These are phyloP conservation scores for Hyphopichia pseudoburtonii DNA, from an alignment of 1,139 yeast species.

Conservation along the genomic window DNA sequence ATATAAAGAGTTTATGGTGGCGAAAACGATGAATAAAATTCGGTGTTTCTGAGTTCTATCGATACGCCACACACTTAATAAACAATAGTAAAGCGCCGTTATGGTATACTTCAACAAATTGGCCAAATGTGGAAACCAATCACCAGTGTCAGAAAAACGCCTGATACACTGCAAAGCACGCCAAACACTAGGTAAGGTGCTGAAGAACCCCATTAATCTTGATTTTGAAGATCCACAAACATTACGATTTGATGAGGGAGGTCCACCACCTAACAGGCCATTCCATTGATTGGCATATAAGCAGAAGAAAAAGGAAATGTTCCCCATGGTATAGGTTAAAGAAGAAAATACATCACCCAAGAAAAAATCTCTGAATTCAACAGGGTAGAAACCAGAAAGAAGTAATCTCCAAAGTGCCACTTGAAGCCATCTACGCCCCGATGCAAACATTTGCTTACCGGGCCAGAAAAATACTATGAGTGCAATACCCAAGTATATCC, in stretches of 20 bases:
- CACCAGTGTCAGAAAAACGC: slow-evolving; percentile 91
- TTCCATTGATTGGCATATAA: slow-evolving; percentile 71
- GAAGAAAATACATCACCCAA: slow-evolving; percentile 89
- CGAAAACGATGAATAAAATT: slow-evolving; percentile 69
- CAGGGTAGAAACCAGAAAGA: slow-evolving; percentile 86
- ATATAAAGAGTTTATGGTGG: slow-evolving; percentile 67
- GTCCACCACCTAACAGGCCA: slow-evolving; percentile 42
- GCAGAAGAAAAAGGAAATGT: slow-evolving; percentile 82
- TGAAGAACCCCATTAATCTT: slow-evolving; percentile 75
- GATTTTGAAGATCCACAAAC: slow-evolving; percentile 80
- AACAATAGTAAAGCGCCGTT: slow-evolving; percentile 65
- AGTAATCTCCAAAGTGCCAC: slow-evolving; percentile 70
- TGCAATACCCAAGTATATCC: slow-evolving; percentile 65
- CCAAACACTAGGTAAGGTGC: slow-evolving; percentile 86
- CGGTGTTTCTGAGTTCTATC: slow-evolving; percentile 44
- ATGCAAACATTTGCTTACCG: slow-evolving; percentile 48
- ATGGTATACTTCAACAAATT: slow-evolving; percentile 76
- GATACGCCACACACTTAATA: slow-evolving; percentile 80
- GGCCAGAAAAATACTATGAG: slow-evolving; percentile 63
- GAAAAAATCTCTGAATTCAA: slow-evolving; percentile 91
- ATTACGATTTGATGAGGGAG: slow-evolving; percentile 30
- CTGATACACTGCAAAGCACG: slow-evolving; percentile 87
- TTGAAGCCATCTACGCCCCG: slow-evolving; percentile 73
- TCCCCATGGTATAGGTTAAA: slow-evolving; percentile 83
- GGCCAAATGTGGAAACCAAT: slow-evolving; percentile 96